phyloP scores from a whole-genome alignment of 495 filamentous ascomycete genomes.

The Aspergillus sclerotiicarbonarius region DNA sequence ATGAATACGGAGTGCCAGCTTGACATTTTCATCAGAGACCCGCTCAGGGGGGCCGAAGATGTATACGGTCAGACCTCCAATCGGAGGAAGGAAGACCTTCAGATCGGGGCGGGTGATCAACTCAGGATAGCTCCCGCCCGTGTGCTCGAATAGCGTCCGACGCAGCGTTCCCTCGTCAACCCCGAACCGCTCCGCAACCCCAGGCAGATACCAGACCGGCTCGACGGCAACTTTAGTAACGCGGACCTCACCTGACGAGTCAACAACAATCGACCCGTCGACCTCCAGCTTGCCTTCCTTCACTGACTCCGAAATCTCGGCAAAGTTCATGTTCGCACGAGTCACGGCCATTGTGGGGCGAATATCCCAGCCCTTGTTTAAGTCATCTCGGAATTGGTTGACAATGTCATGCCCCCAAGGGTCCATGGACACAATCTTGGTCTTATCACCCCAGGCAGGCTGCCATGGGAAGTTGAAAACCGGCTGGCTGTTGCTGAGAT shows the following conservation, averaged over 20 bases:
- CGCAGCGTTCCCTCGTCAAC: constrained; percentile 89
- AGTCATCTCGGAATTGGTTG: constrained; percentile 37
- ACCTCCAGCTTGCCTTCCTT: constrained; percentile 72
- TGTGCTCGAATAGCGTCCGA: constrained; percentile 88
- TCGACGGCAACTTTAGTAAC: constrained; percentile 98
- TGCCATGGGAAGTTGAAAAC: constrained; percentile 85
- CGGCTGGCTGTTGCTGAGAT: constrained; percentile 93
- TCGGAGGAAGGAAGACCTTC: constrained; percentile 94
- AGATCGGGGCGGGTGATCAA: constrained; percentile 90
- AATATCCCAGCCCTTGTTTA: constrained; percentile 79
- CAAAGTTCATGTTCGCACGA: constrained; percentile 93
- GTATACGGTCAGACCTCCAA: constrained; percentile 95
- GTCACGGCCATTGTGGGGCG: constrained; percentile 94
- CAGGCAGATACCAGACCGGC: constrained; percentile 93
- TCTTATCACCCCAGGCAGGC: constrained; percentile 83
- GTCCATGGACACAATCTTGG: constrained; percentile 98
- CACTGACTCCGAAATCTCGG: constrained; percentile 89
- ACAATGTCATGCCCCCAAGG: constrained; percentile 78
- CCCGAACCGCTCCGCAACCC: constrained; percentile 91
- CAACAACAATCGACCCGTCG: constrained; percentile 89
- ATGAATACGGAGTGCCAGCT: constrained; percentile 85
- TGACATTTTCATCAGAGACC: constrained; percentile 83
- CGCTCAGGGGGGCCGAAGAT: constrained; percentile 93
- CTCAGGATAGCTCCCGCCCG: constrained; percentile 88
- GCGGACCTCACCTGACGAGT: constrained; percentile 76